Base-by-base conservation (phyloP, 306 rosid species). In the Casuarina glauca region DNA sequence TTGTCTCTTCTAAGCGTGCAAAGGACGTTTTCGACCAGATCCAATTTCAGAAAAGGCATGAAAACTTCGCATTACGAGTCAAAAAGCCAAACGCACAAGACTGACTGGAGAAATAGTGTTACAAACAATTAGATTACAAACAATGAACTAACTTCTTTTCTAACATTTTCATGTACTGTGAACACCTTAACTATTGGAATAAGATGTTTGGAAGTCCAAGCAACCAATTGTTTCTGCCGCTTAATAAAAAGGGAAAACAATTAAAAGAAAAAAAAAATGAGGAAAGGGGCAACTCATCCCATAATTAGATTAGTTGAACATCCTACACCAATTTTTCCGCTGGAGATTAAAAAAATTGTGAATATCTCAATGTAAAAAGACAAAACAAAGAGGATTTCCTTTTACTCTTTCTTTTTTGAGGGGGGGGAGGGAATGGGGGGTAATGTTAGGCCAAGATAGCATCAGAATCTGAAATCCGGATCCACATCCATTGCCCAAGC, bases 401-500 rank as follows among this genome's bases (percentile, higher is more conserved):
- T 32, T 69, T 70, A 13, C 6, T 39, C 11, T 51, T 70, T 43
- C 2, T n/a, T 41, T 48, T 58, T 68, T 26, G 32, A 26, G 32
- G 32, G 1, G 32, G 32, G 32, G 32, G 32, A 1, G 32, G 32
- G 32, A 26, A 26, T 26, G 32, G 32, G 32, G 32, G 32, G 32
- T 36, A 4, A 12, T 71, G 26, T 60, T 26, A 19, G 53, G 53
- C 41, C 82, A 75, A 53, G 72, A 54, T 77, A 74, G 80, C 85
- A 62, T 94, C 90, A 95, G 93, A 95, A 95, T 91, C 97, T 92
- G 88, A 92, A 95, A 57, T 87, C 97, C 1, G 97, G 97, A 77
- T 92, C 97, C 60, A 95, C 98, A 54, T 89, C 96, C 98, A 95
- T 95, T 76, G 98, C 86, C 98, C 98, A 95, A 61, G 87, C 70